Conservation (phyloP, 257 asterid genomes). For the Lycium barbarum region DNA sequence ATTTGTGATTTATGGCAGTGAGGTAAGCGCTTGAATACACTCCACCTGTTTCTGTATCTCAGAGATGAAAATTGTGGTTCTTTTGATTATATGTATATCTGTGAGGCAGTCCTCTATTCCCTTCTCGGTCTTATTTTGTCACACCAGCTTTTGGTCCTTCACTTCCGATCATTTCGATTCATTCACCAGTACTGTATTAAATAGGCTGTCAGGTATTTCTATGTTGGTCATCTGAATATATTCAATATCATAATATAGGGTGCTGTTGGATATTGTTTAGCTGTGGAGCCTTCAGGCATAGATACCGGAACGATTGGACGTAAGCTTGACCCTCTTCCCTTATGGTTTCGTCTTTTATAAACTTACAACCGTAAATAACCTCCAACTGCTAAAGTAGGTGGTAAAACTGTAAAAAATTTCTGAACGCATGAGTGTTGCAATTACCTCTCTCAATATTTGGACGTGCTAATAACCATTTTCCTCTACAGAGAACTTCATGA, state of each 20-base stretch:
- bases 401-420: background rate
- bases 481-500: slow-evolving; percentile 91
- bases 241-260: slow-evolving; percentile 62
- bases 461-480: background rate
- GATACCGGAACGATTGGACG: slow-evolving; percentile 85
- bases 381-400: background rate
- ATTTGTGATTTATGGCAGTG: slow-evolving; percentile 67
- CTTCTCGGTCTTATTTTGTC: background rate
- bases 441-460: background rate
- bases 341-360: background rate
- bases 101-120: background rate
- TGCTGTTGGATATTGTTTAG: slow-evolving; percentile 86
- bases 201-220: background rate
- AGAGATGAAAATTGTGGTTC: background rate
- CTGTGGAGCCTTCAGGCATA: slow-evolving; percentile 62
- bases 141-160: background rate
- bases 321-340: slow-evolving; percentile 48
- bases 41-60: slow-evolving; percentile 33
- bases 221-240: slow-evolving; percentile 27
- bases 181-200: background rate
- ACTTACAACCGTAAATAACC: slow-evolving; percentile 6
- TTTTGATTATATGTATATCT: background rate
- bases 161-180: background rate
- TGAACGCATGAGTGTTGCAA: slow-evolving; percentile 23
- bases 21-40: slow-evolving; percentile 52